Percentiles rank a stretch among this genome's conserved stretches.
Conservation (phyloP, 2,329 filamentous ascomycete species). For the Fusarium aywerte region DNA sequence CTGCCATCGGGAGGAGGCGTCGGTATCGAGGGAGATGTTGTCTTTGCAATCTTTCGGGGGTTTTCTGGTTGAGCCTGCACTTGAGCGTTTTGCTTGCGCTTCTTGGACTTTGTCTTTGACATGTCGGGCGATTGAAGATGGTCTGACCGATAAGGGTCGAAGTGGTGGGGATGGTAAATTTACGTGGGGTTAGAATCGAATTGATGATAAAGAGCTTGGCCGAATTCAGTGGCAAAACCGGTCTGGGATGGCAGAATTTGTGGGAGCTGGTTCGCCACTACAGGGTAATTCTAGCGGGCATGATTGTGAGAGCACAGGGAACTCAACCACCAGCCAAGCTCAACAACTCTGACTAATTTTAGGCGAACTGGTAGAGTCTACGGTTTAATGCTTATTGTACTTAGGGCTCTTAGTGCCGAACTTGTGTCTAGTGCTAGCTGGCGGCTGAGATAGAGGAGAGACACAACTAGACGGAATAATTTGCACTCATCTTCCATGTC, state of each 20-base stretch:
- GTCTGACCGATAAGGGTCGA: background rate
- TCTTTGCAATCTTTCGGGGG: conserved; percentile 55
- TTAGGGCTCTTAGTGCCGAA: no score
- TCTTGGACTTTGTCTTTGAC: conserved; percentile 58
- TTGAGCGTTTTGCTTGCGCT: conserved; percentile 55
- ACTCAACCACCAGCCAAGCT: no score
- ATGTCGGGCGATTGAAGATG: conserved; percentile 43
- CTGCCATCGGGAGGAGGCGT: conserved; percentile 52
- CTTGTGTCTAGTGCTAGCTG: no score
- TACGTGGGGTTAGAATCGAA: conserved; percentile 4
- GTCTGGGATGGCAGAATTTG: conserved; percentile 10
- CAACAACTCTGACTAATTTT: no score
- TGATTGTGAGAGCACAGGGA: no score
- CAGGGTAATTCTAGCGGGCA: background rate
- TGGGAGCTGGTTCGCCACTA: background rate
- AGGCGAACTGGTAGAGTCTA: no score
- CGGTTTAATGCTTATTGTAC: no score
- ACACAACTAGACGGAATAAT: no score
- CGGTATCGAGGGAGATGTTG: conserved; percentile 38
- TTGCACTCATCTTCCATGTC: no score
- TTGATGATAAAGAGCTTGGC: background rate
- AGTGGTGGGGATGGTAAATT: conserved; percentile 25
- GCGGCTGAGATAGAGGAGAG: no score
- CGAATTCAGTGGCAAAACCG: conserved; percentile 22
- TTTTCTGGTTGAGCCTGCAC: conserved; percentile 49